Evolutionary conservation across 108 stramenopile genomes (phyloP), one percentile per base, ranked within the genome.

Genomic region (Nitzschia inconspicua): DNA sequence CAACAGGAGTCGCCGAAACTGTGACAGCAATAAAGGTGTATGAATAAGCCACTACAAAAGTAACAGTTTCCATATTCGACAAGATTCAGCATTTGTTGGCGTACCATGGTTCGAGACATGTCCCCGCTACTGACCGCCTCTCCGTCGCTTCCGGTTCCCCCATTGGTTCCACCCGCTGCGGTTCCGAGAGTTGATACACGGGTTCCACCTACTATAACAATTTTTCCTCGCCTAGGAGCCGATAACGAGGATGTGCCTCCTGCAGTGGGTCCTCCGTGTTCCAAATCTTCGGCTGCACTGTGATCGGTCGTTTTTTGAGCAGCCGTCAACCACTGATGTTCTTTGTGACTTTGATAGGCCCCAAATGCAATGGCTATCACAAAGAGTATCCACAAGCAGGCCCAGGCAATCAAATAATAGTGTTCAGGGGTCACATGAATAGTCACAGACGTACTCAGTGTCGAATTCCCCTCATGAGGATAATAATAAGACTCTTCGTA

Each of bases 361-460:
- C 63, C 65, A 14, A 71, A n/a, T 9, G 58, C 0, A 3, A 64
- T 44, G 1, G 60, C 52, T 2, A 66, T 3, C 2, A 71, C 20
- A 51, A 71, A 77, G 11, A 47, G 47, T 4, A 24, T 20, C 69
- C 76, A 77, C n/a, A 77, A 40, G 20, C 70, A 40, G 4, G 47
- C 28, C 76, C 76, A 77, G 0, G 65, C 60, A 1, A 66, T 16
- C 19, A 77, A 30, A 56, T 63, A 46, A 27, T 71, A 65, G 37
- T 77, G 64, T 20, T 61, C 57, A 0, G 76, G 76, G 25, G 76
- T 77, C 0, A 77, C 76, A 20, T 64, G 69, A 50, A 77, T 77
- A 0, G 64, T 60, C 4, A 77, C 70, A 32, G 70, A 63, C 11
- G 75, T 61, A 10, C 51, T 69, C 32, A 76, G 42, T 31, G 55